Percentiles rank a stretch among this genome's conserved stretches.
These are phyloP conservation scores for Anthracocystis walkeri DNA, from an alignment of 1,284 basidiomycete genomes.

Conservation along the genomic window DNA sequence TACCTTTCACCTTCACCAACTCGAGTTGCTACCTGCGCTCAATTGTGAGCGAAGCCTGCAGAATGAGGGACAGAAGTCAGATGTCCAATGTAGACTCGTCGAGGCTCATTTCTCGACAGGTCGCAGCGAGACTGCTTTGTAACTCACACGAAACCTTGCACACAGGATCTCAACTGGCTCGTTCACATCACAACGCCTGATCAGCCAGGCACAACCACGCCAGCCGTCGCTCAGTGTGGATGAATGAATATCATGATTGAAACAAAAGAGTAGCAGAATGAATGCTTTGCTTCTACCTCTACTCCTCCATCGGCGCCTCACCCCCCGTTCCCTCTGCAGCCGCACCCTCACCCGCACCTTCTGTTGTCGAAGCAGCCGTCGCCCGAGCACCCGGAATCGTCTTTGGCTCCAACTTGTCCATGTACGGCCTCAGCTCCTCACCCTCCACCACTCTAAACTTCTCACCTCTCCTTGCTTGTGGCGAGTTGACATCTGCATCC, in stretches of 20 bases:
- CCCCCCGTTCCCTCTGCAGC: constrained; percentile 12
- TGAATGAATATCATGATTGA: neutral
- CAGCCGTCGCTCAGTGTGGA: neutral
- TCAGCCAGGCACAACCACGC: too few relatives aligned
- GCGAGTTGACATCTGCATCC: constrained; percentile 58
- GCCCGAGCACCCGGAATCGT: constrained; percentile 30
- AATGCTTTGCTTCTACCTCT: neutral
- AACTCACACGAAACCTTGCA: too few relatives aligned
- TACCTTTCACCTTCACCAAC: neutral
- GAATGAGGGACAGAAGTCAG: too few relatives aligned
- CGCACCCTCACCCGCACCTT: constrained; percentile 2
- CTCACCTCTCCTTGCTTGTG: constrained; percentile 55
- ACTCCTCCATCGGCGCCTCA: constrained; percentile 56
- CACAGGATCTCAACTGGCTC: too few relatives aligned
- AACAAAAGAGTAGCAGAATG: neutral
- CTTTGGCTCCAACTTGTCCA: constrained; percentile 56
- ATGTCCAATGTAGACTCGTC: too few relatives aligned
- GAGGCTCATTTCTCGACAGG: too few relatives aligned
- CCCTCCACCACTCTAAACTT: constrained; percentile 66
- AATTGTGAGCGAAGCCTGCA: too few relatives aligned
- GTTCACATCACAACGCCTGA: too few relatives aligned
- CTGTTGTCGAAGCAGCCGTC: constrained; percentile 6
- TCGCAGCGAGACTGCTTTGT: too few relatives aligned
- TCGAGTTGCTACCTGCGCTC: too few relatives aligned
- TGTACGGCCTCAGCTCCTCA: constrained; percentile 60